Evolutionary conservation across 2,329 filamentous ascomycete genomes (phyloP).

Genomic region (Fusarium cicatricum): DNA sequence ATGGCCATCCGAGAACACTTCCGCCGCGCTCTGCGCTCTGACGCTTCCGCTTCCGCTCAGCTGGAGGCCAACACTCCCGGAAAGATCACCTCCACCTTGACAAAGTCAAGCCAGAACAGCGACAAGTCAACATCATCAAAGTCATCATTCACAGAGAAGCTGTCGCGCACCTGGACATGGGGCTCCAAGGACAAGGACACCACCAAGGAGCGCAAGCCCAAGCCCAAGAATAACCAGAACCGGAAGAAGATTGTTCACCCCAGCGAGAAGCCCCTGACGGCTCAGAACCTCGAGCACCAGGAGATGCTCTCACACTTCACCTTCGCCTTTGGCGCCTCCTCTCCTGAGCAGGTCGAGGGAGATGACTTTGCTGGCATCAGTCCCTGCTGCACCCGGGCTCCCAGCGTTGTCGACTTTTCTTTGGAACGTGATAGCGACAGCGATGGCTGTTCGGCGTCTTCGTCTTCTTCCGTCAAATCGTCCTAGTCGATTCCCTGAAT

Average conservation of each 20-base stretch:
- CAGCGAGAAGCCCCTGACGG: slow-evolving; percentile 55
- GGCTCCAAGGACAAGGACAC: slow-evolving; percentile 41
- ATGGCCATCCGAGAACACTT: slow-evolving; percentile 56
- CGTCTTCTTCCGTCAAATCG: slow-evolving; percentile 26
- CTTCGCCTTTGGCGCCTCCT: slow-evolving; percentile 54
- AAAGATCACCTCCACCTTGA: slow-evolving; percentile 40
- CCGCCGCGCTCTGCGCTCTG: slow-evolving; percentile 52
- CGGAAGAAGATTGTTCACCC: slow-evolving; percentile 47
- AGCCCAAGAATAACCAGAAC: slow-evolving; percentile 37
- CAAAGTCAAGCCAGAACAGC: slow-evolving; percentile 42
- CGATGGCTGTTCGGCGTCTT: slow-evolving; percentile 33
- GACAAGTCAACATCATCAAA: slow-evolving; percentile 44
- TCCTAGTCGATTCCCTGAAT: slow-evolving; percentile 33
- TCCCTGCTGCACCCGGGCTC: slow-evolving; percentile 53
- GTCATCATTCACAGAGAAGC: slow-evolving; percentile 40
- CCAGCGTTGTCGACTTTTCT: slow-evolving; percentile 46
- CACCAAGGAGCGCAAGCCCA: slow-evolving; percentile 44
- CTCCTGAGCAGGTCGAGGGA: slow-evolving; percentile 45
- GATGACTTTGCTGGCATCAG: slow-evolving; percentile 51
- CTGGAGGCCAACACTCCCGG: slow-evolving; percentile 44
- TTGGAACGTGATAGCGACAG: slow-evolving; percentile 35
- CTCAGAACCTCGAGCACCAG: slow-evolving; percentile 56
- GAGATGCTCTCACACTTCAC: slow-evolving; percentile 57
- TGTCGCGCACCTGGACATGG: slow-evolving; percentile 46
- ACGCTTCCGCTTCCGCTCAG: slow-evolving; percentile 44